Evolutionary conservation across 2,329 filamentous ascomycete genomes (phyloP).

Genomic region (Aureobasidium sp.): DNA sequence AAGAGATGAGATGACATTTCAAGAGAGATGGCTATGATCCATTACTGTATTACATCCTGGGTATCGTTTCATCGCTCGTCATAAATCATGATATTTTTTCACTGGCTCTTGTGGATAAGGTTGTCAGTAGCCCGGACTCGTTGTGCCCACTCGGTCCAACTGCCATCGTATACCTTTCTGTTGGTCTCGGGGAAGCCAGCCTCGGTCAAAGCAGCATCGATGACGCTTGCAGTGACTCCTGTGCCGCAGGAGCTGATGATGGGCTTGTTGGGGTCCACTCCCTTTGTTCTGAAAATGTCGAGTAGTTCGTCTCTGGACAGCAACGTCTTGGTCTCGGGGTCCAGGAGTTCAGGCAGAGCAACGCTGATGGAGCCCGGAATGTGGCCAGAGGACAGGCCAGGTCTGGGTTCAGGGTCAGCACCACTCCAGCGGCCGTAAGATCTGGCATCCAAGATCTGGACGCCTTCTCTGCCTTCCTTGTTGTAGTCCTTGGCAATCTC

Average conservation of each 20-base stretch:
- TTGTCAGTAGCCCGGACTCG: conserved; percentile 29
- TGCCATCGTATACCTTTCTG: conserved; percentile 84
- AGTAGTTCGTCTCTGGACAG: conserved; percentile 64
- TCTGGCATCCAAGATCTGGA: conserved; percentile 86
- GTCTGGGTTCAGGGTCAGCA: conserved; percentile 75
- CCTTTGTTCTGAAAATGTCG: conserved; percentile 70
- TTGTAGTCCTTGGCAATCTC: conserved; percentile 68
- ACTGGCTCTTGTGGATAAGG: conserved; percentile 26
- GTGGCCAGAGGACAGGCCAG: conserved; percentile 78
- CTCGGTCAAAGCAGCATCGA: conserved; percentile 78
- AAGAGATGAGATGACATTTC: too few species aligned
- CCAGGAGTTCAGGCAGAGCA: conserved; percentile 71
- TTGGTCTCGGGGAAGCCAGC: conserved; percentile 66
- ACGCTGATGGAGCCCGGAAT: conserved; percentile 83
- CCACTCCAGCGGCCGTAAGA: conserved; percentile 74
- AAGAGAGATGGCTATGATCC: too few species aligned
- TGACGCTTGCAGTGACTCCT: conserved; percentile 84
- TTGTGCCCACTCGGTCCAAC: conserved; percentile 65
- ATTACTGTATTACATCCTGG: neutral
- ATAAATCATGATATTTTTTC: neutral
- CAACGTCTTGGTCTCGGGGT: conserved; percentile 75
- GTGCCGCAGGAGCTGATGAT: conserved; percentile 88
- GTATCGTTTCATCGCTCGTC: conserved; percentile 5
- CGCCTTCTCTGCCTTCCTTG: conserved; percentile 74
- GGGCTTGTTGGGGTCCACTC: conserved; percentile 69